Conservation (phyloP, 495 filamentous ascomycete genomes). For the Acidomyces sp. region DNA sequence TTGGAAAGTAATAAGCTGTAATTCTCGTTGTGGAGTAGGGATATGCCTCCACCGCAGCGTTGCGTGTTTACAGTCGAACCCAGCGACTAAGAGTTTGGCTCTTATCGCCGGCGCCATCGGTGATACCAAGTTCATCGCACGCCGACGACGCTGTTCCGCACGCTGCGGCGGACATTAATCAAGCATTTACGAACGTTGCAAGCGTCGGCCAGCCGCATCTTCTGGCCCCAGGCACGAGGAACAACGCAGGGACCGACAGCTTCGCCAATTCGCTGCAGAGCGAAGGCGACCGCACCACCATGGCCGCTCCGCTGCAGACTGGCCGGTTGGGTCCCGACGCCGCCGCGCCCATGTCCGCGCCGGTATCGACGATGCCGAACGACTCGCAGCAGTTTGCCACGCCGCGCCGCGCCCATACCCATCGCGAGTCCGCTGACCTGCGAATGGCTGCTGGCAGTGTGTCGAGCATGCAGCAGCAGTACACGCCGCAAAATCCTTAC, state of each 20-base stretch:
- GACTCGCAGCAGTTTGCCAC: conserved; percentile 40
- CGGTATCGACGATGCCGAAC: conserved; percentile 30
- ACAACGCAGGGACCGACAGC: conserved; percentile 12
- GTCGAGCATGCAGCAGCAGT: conserved; percentile 40
- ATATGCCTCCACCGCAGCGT: no score
- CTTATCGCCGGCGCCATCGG: no score
- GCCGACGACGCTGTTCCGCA: no score
- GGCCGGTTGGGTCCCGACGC: conserved; percentile 7
- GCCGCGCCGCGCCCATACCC: conserved; percentile 39
- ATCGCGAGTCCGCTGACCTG: conserved; percentile 56
- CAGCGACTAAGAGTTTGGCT: no score
- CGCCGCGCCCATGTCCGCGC: conserved; percentile 24
- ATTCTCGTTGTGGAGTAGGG: no score
- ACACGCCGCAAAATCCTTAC: conserved; percentile 41
- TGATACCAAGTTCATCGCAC: no score
- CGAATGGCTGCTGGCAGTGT: conserved; percentile 52
- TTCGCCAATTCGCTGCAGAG: conserved; percentile 3
- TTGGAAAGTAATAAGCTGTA: no score
- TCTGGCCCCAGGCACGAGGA: conserved; percentile 1
- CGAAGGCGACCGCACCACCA: not conserved
- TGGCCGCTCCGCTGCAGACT: conserved; percentile 2
- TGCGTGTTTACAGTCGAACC: no score
- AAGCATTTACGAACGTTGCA: no score
- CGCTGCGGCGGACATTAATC: no score
- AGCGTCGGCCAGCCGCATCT: no score